Evolutionary conservation across 2,329 filamentous ascomycete genomes (phyloP), one percentile per base, ranked within the genome.

Genomic region (Phaeoacremonium minimum): DNA sequence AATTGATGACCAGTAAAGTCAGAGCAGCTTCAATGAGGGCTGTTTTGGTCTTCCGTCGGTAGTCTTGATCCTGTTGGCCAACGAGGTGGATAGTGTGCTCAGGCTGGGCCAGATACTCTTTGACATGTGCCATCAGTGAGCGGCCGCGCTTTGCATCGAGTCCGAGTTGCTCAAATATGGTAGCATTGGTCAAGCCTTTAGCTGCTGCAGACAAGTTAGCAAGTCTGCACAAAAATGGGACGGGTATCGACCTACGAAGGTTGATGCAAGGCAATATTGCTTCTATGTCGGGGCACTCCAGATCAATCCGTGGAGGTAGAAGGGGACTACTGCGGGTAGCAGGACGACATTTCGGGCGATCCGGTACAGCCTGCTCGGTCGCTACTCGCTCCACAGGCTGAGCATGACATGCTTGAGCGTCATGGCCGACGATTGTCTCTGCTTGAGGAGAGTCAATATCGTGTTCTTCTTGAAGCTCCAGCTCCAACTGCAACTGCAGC

Each of bases 371-470:
- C n/a, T n/a, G n/a, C n/a, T n/a, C n/a, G n/a, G n/a, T n/a, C n/a
- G n/a, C n/a, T n/a, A n/a, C n/a, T n/a, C n/a, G 13, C 17, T 32
- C 30, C 18, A 8, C 6, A 2, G 30, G 7, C 15, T 14, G 16
- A 32, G 13, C 14, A 8, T 17, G 33, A 35, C 33, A 35, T 28
- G 18, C 33, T 26, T 35, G 33, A 35, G 33, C 18, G 33, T 35
- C 33, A 35, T 15, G 7, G 33, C 5, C 12, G 5, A 15, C 12
- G 18, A 15, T 7, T 28, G 18, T 15, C 18, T 14, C 33, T 35
- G 20, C 19, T 6, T 8, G 18, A 26, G 33, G 15, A n/a, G 6
- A 20, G 33, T 35, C 19, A 35, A 35, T 35, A 20, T 11, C 12
- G 13, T 28, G 33, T n/a, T 28, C 33, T n/a, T 28, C 33, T 35